Conservation (phyloP, 2,329 filamentous ascomycete species). For the Aureobasidium pullulans region DNA sequence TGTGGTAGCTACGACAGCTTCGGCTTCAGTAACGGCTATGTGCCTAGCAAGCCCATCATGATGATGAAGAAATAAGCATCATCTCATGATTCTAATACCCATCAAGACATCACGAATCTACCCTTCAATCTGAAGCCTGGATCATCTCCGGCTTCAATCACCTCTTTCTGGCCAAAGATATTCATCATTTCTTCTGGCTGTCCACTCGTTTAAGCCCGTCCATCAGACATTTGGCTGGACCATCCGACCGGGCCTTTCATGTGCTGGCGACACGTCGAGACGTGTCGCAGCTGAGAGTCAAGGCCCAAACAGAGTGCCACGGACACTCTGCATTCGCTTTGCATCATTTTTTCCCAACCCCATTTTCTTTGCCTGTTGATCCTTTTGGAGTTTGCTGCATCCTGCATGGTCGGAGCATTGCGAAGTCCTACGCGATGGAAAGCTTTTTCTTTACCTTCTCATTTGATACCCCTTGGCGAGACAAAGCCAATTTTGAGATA, state of each 20-base stretch:
- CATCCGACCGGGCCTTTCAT: constrained; percentile 9
- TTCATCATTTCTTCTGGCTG: constrained; percentile 6
- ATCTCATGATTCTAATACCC: neutral
- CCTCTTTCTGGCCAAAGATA: constrained; percentile 11
- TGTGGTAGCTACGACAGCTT: constrained; percentile 11
- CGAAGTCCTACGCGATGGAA: neutral
- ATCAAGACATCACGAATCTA: constrained; percentile 8
- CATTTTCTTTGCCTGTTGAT: neutral
- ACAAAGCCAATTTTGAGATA: constrained; percentile 8
- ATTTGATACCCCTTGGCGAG: constrained; percentile 11
- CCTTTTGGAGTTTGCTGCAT: constrained; percentile 1
- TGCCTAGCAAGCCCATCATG: constrained; percentile 12
- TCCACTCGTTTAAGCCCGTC: constrained; percentile 9
- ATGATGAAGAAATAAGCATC: constrained; percentile 5
- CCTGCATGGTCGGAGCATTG: constrained; percentile 11
- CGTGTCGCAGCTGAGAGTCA: constrained; percentile 6
- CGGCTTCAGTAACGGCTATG: constrained; percentile 10
- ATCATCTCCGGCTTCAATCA: constrained; percentile 8
- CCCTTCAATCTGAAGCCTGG: neutral
- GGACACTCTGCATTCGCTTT: constrained; percentile 14
- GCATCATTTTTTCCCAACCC: neutral
- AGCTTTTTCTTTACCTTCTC: constrained; percentile 5
- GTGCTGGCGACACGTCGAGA: neutral
- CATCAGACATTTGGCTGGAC: constrained; percentile 11
- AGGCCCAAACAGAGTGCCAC: constrained; percentile 12